phyloP scores from a whole-genome alignment of 192 early-diverging fungal species.

The Pecoramyces ruminantium region DNA sequence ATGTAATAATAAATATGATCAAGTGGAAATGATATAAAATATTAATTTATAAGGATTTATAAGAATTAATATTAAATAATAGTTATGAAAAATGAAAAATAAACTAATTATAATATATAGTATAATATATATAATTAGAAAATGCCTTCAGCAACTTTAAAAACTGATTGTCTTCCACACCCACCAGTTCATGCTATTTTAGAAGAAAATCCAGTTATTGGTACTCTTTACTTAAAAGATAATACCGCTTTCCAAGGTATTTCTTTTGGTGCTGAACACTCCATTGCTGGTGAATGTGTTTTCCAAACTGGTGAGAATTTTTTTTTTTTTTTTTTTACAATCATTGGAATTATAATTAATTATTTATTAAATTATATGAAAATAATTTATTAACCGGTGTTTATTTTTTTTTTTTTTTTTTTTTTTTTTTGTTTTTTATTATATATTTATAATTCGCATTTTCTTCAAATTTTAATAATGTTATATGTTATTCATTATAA shows the following conservation, averaged over 20 bases:
- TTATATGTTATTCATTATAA: too few relatives aligned
- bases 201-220: constrained; percentile 19
- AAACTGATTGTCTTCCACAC: not conserved
- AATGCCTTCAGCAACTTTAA: not conserved
- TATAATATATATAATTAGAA: not conserved
- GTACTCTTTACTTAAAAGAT: constrained; percentile 67
- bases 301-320: constrained; percentile 77
- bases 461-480: too few relatives aligned
- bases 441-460: too few relatives aligned
- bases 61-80: not conserved
- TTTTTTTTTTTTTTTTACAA: not conserved
- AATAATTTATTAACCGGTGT: too few relatives aligned
- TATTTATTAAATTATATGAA: too few relatives aligned
- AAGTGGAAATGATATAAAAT: too few relatives aligned
- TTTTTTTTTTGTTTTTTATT: too few relatives aligned
- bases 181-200: not conserved
- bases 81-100: not conserved
- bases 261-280: constrained; percentile 87
- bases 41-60: too few relatives aligned
- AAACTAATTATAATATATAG: not conserved
- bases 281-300: constrained; percentile 88
- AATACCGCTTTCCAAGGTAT: constrained; percentile 70
- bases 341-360: not conserved
- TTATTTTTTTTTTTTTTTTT: too few relatives aligned
- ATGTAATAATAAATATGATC: too few relatives aligned